Evolutionary conservation across 352 stramenopile genomes (phyloP).

Genomic region (Globisporangium acanthophoron): DNA sequence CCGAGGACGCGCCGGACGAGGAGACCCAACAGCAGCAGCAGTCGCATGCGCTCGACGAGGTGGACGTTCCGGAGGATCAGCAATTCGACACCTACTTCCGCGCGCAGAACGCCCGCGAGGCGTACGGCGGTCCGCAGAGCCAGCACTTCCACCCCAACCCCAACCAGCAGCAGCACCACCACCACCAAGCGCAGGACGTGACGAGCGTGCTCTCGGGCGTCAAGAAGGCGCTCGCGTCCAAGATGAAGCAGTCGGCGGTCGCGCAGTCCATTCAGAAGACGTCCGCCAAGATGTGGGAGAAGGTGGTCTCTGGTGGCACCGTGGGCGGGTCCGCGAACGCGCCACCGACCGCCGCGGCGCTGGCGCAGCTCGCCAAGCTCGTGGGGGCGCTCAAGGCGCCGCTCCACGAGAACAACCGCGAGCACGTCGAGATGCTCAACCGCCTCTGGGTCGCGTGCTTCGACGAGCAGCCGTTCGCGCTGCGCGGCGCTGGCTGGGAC

Average conservation of each 20-base stretch:
- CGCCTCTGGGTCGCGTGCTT: slow-evolving; percentile 71
- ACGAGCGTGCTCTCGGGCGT: slow-evolving; percentile 59
- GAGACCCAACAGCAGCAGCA: slow-evolving; percentile 1
- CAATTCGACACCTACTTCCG: slow-evolving; percentile 67
- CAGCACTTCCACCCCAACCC: background rate
- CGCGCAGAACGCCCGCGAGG: slow-evolving; percentile 17
- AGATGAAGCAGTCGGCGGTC: slow-evolving; percentile 70
- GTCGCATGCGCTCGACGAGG: slow-evolving; percentile 16
- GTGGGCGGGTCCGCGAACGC: slow-evolving; percentile 19
- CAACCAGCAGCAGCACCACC: slow-evolving; percentile 17
- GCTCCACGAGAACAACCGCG: slow-evolving; percentile 48
- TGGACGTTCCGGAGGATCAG: slow-evolving; percentile 64
- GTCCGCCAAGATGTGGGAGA: slow-evolving; percentile 69
- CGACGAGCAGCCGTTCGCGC: slow-evolving; percentile 48
- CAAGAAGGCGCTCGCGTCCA: slow-evolving; percentile 76
- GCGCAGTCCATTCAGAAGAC: slow-evolving; percentile 72
- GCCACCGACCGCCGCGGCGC: slow-evolving; percentile 46
- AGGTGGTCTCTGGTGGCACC: slow-evolving; percentile 30
- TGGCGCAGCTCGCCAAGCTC: slow-evolving; percentile 66
- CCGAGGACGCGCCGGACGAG: slow-evolving; percentile 11
- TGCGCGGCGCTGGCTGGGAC: slow-evolving; percentile 45
- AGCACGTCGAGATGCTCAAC: slow-evolving; percentile 65
- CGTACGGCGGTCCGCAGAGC: slow-evolving; percentile 1
- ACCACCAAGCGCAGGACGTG: slow-evolving; percentile 35
- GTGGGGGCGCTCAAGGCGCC: slow-evolving; percentile 56